phyloP scores from a whole-genome alignment of 345 rosid genomes.

The Sisymbrium altissimum region DNA sequence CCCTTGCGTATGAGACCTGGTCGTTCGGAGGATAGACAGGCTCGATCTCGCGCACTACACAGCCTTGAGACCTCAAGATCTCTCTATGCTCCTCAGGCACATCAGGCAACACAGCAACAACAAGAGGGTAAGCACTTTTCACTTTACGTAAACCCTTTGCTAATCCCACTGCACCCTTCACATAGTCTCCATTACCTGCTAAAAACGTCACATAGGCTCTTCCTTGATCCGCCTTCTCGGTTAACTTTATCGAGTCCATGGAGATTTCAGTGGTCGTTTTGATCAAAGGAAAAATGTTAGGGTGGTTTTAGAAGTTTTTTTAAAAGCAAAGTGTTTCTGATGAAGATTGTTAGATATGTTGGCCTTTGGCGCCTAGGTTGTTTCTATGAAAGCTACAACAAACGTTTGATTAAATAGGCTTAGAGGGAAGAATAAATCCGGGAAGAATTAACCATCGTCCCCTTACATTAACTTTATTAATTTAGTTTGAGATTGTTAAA shows the following conservation, averaged over 20 bases:
- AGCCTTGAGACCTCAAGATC: conserved; percentile 55
- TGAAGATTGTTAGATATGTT: not conserved
- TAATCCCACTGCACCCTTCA: conserved; percentile 68
- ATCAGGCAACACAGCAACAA: conserved; percentile 69
- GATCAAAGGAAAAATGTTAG: not conserved
- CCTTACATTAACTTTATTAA: too few species aligned
- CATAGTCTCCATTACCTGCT: conserved; percentile 70
- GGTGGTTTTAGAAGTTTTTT: not conserved
- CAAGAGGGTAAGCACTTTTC: conserved; percentile 53
- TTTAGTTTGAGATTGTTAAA: too few species aligned
- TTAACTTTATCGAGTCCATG: not conserved
- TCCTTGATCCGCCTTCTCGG: not conserved
- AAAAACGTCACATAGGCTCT: conserved; percentile 26
- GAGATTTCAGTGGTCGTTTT: not conserved
- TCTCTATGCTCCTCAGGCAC: conserved; percentile 75
- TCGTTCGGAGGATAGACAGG: conserved; percentile 9
- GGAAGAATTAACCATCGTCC: too few species aligned
- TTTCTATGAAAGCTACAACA: not conserved
- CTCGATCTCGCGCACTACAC: conserved; percentile 51
- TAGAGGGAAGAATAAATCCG: not conserved
- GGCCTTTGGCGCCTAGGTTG: not conserved
- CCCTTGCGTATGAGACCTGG: conserved; percentile 1
- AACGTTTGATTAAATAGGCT: not conserved
- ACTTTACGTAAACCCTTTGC: conserved; percentile 72
- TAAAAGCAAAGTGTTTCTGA: not conserved